These are phyloP conservation scores for Camelina laxa DNA, from an alignment of 345 rosid genomes.

Conservation along the genomic window DNA sequence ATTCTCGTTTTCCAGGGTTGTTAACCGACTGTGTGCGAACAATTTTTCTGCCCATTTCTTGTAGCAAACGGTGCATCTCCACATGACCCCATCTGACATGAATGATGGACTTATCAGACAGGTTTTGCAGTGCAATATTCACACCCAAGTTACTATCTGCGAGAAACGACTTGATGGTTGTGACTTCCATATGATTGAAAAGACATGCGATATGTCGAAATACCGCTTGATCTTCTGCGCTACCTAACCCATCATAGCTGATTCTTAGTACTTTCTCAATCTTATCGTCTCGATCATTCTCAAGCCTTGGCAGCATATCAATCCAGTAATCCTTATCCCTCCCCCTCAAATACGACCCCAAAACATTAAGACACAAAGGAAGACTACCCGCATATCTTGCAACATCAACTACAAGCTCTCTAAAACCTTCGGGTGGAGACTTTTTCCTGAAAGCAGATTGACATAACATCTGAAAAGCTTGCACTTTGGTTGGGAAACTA, in stretches of 20 bases:
- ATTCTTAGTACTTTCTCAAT: constrained; percentile 18
- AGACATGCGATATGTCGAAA: constrained; percentile 49
- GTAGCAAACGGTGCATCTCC: constrained; percentile 22
- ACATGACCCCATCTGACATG: not conserved
- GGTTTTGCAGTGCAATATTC: not conserved
- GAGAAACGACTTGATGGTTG: not conserved
- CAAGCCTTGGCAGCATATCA: constrained; percentile 4
- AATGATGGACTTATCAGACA: constrained; percentile 44
- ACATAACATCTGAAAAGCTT: constrained; percentile 9
- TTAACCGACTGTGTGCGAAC: constrained; percentile 23
- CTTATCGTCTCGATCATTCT: not conserved
- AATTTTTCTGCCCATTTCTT: constrained; percentile 38
- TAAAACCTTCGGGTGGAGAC: not conserved
- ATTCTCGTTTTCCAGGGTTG: constrained; percentile 24
- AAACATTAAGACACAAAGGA: constrained; percentile 44
- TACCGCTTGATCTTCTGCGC: constrained; percentile 1
- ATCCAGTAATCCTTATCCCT: constrained; percentile 15
- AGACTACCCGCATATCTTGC: constrained; percentile 21
- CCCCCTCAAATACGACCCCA: constrained; percentile 24
- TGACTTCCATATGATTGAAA: not conserved
- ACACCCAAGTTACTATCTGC: not conserved
- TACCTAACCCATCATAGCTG: constrained; percentile 42
- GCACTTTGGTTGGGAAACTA: not conserved
- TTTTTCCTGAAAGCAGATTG: constrained; percentile 5
- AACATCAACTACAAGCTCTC: not conserved